A percentile compares a stretch with the other conserved stretches of the same genome.
Evolutionary conservation across 192 early-diverging fungal genomes (phyloP).

Genomic region (Oehlia diaphana): DNA sequence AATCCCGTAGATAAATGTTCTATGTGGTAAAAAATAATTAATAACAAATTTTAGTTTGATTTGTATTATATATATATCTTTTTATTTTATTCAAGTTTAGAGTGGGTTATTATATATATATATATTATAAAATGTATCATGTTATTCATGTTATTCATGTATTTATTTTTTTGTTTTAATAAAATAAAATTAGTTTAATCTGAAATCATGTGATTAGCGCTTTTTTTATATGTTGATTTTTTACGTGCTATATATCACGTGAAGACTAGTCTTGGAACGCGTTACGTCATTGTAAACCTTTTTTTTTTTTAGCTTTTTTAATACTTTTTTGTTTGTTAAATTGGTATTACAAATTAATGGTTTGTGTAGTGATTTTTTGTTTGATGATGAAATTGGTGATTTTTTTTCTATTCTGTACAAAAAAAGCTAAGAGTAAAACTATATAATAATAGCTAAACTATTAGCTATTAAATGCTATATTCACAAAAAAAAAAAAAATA

Average conservation of each 20-base stretch:
- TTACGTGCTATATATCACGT: background rate
- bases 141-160: too few relatives aligned
- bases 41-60: too few relatives aligned
- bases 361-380: background rate
- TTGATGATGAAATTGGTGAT: background rate
- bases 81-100: too few relatives aligned
- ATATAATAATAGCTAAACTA: background rate
- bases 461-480: background rate
- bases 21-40: slow-evolving; percentile 6
- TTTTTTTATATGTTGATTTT: too few relatives aligned
- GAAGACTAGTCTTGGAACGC: background rate
- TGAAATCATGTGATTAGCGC: too few relatives aligned
- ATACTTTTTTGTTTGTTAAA: background rate
- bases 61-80: too few relatives aligned
- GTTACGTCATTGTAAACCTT: background rate
- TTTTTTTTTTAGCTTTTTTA: background rate
- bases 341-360: background rate
- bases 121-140: too few relatives aligned
- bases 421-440: background rate
- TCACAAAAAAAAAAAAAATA: background rate
- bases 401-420: background rate
- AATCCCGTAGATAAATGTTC: slow-evolving; percentile 65
- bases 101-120: too few relatives aligned
- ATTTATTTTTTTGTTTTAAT: too few relatives aligned
- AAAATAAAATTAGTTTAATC: too few relatives aligned